Evolutionary conservation across 1,139 yeast genomes (phyloP), one percentile per base, ranked within the genome.

Genomic region (Suhomyces yuchorum): DNA sequence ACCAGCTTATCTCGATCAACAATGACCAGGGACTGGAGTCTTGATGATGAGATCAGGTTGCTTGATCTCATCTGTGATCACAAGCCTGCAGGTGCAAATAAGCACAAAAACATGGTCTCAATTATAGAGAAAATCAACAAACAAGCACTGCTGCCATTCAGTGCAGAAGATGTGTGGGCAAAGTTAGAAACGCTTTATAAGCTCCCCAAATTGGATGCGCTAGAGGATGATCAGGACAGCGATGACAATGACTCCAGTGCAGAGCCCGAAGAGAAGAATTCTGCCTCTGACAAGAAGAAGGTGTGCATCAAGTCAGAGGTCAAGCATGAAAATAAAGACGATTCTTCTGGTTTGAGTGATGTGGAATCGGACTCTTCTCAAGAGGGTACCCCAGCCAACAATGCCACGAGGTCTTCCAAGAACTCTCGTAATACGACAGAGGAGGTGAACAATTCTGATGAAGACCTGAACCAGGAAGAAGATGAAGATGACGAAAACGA

Each of bases 11-110:
- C 23, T 20, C 23, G 18, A 30, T 30, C 34, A 30, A 30, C 9
- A 30, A 40, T 40, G 33, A 37, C 41, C 45, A 48, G 63, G 59
- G 66, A 51, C 68, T 77, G 96, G 96, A 66, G 76, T 8, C 62
- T 75, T 2, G 84, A 81, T 44, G 88, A 85, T 52, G 96, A 88
- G 61, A 82, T 85, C 43, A 73, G 74, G 53, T 73, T 88, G 34
- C 81, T 86, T 58, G 73, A 81, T 49, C 81, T 89, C 44, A 73
- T 87, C 2, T 83, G 93, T 55, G 85, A 82, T 53, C 77, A 74
- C 66, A 85, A 85, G 59, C 96, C 96, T 1, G 70, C 81, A 3
- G 87, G 88, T 0, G 61, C 66, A 35, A 67, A 80, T 56, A 85
- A 80, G 56, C 82, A 82, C 51, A 78, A 80, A 59, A 79, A 85